Percentiles rank a stretch among this genome's conserved stretches.
Conservation (phyloP, 2,329 filamentous ascomycete species). For the Alternaria panax region DNA sequence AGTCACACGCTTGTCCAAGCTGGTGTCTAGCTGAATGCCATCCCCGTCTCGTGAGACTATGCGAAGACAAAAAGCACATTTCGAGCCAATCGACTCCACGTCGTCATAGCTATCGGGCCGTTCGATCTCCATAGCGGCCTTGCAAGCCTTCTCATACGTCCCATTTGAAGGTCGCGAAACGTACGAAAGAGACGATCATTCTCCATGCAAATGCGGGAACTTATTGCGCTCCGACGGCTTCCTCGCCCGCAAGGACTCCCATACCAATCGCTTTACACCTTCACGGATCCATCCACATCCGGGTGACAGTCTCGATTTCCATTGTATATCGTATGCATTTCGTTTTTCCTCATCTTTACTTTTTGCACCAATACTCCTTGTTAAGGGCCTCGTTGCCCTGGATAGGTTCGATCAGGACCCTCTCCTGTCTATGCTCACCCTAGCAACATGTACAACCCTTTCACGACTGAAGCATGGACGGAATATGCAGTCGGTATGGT, state of each 20-base stretch:
- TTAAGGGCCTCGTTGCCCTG: neutral
- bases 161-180: neutral
- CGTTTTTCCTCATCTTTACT: neutral
- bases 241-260: neutral
- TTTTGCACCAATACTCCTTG: neutral
- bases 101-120: neutral
- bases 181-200: neutral
- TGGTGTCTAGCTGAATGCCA: neutral
- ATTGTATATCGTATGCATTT: neutral
- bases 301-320: neutral
- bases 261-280: neutral
- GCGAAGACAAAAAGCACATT: neutral
- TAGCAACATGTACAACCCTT: slow-evolving; percentile 9
- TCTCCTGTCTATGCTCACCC: neutral
- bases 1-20: neutral
- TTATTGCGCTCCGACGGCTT: neutral
- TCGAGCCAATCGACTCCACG: neutral
- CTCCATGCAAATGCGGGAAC: neutral
- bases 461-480: slow-evolving; percentile 16
- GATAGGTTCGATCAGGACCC: neutral
- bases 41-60: neutral
- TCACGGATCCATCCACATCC: neutral
- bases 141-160: neutral
- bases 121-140: neutral
- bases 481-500: slow-evolving; percentile 19